These are phyloP conservation scores for Trichoderma gamsii DNA, from an alignment of 495 filamentous ascomycete genomes.

Conservation along the genomic window DNA sequence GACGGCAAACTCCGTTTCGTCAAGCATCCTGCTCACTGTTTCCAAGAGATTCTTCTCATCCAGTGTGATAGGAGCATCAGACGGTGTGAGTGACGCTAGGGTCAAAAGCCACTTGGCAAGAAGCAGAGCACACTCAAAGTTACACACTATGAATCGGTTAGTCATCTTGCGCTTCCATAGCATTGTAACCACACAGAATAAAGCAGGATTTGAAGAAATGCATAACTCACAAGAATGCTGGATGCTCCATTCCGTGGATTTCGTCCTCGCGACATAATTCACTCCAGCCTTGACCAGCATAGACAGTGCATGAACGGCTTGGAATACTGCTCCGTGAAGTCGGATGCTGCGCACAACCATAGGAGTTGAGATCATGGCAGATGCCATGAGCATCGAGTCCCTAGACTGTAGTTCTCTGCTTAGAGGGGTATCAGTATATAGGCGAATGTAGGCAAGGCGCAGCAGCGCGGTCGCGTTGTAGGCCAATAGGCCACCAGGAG, in stretches of 20 bases:
- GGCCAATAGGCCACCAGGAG: slow-evolving; percentile 53
- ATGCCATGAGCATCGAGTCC: slow-evolving; percentile 54
- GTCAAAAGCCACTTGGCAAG: slow-evolving; percentile 50
- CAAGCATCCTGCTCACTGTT: slow-evolving; percentile 66
- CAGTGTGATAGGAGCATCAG: slow-evolving; percentile 37
- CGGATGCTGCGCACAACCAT: slow-evolving; percentile 51
- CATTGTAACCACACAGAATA: neutral
- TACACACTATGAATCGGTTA: slow-evolving; percentile 42
- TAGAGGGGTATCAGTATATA: slow-evolving; percentile 61
- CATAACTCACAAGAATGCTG: slow-evolving; percentile 53
- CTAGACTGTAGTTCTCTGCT: slow-evolving; percentile 56
- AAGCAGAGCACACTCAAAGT: slow-evolving; percentile 64
- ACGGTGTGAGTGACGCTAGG: slow-evolving; percentile 37
- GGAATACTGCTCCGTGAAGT: slow-evolving; percentile 55
- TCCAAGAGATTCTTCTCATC: slow-evolving; percentile 61
- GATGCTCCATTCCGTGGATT: slow-evolving; percentile 64
- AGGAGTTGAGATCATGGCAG: slow-evolving; percentile 52
- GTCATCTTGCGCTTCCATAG: neutral
- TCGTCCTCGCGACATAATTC: slow-evolving; percentile 61
- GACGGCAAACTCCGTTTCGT: slow-evolving; percentile 69
- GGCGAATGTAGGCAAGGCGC: slow-evolving; percentile 59
- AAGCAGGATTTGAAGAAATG: neutral
- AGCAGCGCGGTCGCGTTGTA: slow-evolving; percentile 63
- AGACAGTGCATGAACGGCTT: slow-evolving; percentile 63
- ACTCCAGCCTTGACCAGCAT: slow-evolving; percentile 64